Evolutionary conservation across 345 rosid genomes (phyloP), one percentile per base, ranked within the genome.

Genomic region (Erodium maritimum): DNA sequence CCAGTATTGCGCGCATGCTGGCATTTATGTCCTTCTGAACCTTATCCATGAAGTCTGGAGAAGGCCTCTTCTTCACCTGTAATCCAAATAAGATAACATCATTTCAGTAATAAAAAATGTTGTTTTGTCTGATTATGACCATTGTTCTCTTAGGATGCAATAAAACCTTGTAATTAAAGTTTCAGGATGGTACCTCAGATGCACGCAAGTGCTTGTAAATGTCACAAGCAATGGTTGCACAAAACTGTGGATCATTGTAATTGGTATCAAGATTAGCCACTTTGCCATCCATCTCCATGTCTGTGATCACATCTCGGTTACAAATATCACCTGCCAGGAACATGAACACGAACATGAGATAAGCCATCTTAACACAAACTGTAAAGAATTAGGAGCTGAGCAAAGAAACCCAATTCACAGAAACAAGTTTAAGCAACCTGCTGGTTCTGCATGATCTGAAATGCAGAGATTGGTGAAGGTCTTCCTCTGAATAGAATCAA

Each of bases 171-270:
- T n/a, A n/a, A n/a, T n/a, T n/a, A n/a, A n/a, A n/a, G n/a, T n/a
- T n/a, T n/a, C n/a, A n/a, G n/a, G n/a, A n/a, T 19, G 21, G 72
- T 67, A 87, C 95, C 96, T 93, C 96, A 0, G 99, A 84, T 13
- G 94, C 91, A 18, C 77, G 67, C 58, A 78, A 67, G 52, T 78
- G 77, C 69, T 72, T 72, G 77, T 78, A 78, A 53, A 78, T 78
- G 59, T 78, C 82, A 62, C 79, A 72, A 23, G 82, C 82, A 50
- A 75, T 72, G 68, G 80, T 75, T 57, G 77, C 88, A 73, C 99
- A 93, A 17, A 89, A 82, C 83, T 83, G 99, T 0, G 99, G 94
- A 66, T 89, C 88, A 58, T 18, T 59, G 65, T 54, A 60, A 58
- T 80, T 80, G 51, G 69, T 68, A 34, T 89, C 96, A 34, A 93